Evolutionary conservation across 352 stramenopile genomes (phyloP), one percentile per base, ranked within the genome.

Genomic region (Phytopythium aichiense): DNA sequence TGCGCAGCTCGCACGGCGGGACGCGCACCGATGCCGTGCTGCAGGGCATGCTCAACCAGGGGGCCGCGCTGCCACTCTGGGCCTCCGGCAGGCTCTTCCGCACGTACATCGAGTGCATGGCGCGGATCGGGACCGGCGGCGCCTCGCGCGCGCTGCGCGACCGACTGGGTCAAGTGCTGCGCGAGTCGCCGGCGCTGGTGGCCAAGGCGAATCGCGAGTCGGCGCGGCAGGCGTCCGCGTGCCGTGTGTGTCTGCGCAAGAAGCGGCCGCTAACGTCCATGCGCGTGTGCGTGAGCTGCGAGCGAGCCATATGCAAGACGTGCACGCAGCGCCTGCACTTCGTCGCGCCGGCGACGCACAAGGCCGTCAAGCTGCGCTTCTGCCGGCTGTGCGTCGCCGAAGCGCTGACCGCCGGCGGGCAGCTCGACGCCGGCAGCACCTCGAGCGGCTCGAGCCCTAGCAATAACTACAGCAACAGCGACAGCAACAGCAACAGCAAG

Each of bases 91-190:
- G 31, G 23, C 25, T 53, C 23, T 4, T 13, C 8, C 12, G 7
- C 3, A 7, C 23, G 4, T 22, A 35, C 46, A 15, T 53, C 12
- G 46, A 53, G 25, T 5, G 23, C 9, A 28, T 53, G 20, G 46
- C 28, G 46, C 46, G 46, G 9, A 16, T 53, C 1, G 46, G 23
- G 0, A 53, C 46, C 3, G 25, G 4, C 2, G 46, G 46, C 46
- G 46, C 46, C 23, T 53, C 46, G 13, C 22, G 46, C 2, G 46
- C 18, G 25, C 46, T 53, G 1, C 23, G 28, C 0, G 46, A 35
- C 13, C 9, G 23, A 12, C 22, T 53, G 5, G 12, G 61, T 0
- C 63, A 61, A 23, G 38, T 60, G 15, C 65, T 72, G 11, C 67
- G 64, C 53, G 22, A 53, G 25, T 42, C 55, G 37, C 43, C 43